These are phyloP conservation scores for Metroxylon sagu DNA, from an alignment of 176 grass and related monocot genomes.

Conservation along the genomic window DNA sequence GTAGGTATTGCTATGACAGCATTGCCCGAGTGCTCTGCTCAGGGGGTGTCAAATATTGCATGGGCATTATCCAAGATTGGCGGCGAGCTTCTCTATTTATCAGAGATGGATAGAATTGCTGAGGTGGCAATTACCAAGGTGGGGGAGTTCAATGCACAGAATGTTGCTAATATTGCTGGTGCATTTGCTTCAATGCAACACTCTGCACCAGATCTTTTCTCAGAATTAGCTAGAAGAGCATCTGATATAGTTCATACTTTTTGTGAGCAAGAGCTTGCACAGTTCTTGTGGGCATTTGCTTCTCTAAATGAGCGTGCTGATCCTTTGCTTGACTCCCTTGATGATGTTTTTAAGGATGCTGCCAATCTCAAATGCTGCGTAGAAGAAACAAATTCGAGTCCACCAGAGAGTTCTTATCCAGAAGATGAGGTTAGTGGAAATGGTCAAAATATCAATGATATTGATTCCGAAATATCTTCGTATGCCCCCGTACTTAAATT, in stretches of 20 bases:
- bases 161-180: slow-evolving; percentile 70
- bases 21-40: slow-evolving; percentile 63
- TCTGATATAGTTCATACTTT: slow-evolving; percentile 45
- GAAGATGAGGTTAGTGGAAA: slow-evolving; percentile 19
- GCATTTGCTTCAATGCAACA: slow-evolving; percentile 89
- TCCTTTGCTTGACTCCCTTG: slow-evolving; percentile 51
- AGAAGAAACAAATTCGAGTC: slow-evolving; percentile 10
- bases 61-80: slow-evolving; percentile 97
- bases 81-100: slow-evolving; percentile 57
- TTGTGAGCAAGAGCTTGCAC: slow-evolving; percentile 72
- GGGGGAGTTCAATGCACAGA: slow-evolving; percentile 74
- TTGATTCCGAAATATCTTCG: not conserved
- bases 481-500: slow-evolving; percentile 32
- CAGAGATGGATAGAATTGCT: slow-evolving; percentile 86
- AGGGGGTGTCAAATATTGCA: slow-evolving; percentile 83
- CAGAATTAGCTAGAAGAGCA: slow-evolving; percentile 36
- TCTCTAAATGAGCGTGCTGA: slow-evolving; percentile 46
- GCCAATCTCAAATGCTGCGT: slow-evolving; percentile 11
- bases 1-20: slow-evolving; percentile 72
- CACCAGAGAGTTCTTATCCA: not conserved
- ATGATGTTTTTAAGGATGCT: slow-evolving; percentile 38
- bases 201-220: slow-evolving; percentile 54
- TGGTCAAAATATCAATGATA: not conserved
- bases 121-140: slow-evolving; percentile 56
- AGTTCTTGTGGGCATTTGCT: slow-evolving; percentile 87